Evolutionary conservation across 2,329 filamentous ascomycete species (phyloP).

Genomic region (Phaeosphaeria sp.): DNA sequence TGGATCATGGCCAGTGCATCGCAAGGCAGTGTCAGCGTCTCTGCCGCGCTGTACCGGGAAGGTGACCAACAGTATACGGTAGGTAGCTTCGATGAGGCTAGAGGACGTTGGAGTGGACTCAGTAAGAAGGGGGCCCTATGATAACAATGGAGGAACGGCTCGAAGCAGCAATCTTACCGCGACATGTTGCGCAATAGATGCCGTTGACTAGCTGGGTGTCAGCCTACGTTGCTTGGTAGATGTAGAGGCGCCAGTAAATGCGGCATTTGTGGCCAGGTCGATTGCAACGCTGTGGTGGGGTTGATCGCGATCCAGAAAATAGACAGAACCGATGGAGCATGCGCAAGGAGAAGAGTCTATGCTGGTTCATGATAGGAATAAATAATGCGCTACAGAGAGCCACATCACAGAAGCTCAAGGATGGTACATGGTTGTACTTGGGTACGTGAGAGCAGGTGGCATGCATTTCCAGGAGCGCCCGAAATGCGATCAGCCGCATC

Average conservation of each 20-base stretch:
- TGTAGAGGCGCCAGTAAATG: constrained; percentile 1
- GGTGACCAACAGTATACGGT: constrained; percentile 13
- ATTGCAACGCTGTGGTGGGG: background rate
- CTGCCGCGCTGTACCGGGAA: constrained; percentile 9
- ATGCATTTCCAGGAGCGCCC: too few relatives aligned
- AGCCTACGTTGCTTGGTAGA: constrained; percentile 3
- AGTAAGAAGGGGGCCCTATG: constrained; percentile 6
- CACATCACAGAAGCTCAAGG: background rate
- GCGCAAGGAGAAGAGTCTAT: background rate
- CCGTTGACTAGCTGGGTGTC: constrained; percentile 1
- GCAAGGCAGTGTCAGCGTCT: background rate
- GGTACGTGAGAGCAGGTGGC: background rate
- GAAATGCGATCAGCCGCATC: too few relatives aligned
- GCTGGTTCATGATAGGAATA: background rate
- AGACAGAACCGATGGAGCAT: background rate
- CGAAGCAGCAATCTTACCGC: constrained; percentile 15
- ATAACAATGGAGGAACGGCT: constrained; percentile 7
- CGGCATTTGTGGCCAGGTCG: constrained; percentile 6
- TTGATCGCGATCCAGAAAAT: too few relatives aligned
- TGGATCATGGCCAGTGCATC: background rate
- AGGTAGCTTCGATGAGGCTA: constrained; percentile 15
- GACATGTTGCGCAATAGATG: background rate
- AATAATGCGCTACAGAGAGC: background rate
- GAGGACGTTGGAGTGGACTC: constrained; percentile 11
- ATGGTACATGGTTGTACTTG: too few relatives aligned